Conservation (phyloP, 176 grass and related monocot species). For the bread wheat (Triticum aestivum) region IWGSC_CS_RefSeq_v2.1 NC_057807.1:525991888-525992387, state of each 20-base stretch:
- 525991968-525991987: not conserved
- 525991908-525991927: slow-evolving; percentile 73
- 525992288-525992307: too few relatives aligned
- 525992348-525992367: too few relatives aligned
- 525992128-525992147: not conserved
- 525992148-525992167: not conserved
- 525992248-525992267: too few relatives aligned
- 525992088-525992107: not conserved
- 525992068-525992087: not conserved
- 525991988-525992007: not conserved
- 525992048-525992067: not conserved
- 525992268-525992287: too few relatives aligned
- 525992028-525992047: not conserved
- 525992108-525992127: not conserved
- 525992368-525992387: too few relatives aligned
- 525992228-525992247: not conserved
- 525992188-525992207: slow-evolving; percentile 21
- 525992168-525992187: not conserved
- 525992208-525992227: not conserved
- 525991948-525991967: not conserved
- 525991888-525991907: slow-evolving; percentile 75
- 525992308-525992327: too few relatives aligned
- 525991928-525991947: slow-evolving; percentile 16
- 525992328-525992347: too few relatives aligned
- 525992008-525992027: not conserved